phyloP scores from a whole-genome alignment of 257 asterid genomes.

The Nicotiana obtusifolia region DNA sequence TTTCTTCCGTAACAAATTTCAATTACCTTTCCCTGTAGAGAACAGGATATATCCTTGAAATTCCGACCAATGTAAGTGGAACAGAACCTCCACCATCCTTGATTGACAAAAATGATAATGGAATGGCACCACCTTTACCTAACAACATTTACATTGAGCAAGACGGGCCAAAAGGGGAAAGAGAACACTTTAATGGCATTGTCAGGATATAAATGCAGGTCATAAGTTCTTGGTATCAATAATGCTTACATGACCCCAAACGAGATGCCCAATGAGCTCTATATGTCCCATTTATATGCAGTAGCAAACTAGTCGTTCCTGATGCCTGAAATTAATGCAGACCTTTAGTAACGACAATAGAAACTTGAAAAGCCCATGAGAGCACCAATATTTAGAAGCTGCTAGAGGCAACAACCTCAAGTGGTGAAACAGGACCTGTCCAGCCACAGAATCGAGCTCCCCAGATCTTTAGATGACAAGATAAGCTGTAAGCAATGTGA shows the following conservation, averaged over 20 bases:
- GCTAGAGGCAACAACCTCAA: slow-evolving; percentile 51
- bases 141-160: slow-evolving; percentile 19
- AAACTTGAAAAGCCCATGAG: not conserved
- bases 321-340: slow-evolving; percentile 51
- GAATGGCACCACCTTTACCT: slow-evolving; percentile 65
- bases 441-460: slow-evolving; percentile 93
- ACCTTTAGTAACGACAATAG: slow-evolving; percentile 16
- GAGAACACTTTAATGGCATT: slow-evolving; percentile 15
- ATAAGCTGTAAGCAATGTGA: slow-evolving; percentile 50
- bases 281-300: slow-evolving; percentile 87
- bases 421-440: slow-evolving; percentile 78
- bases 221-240: not conserved
- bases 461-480: slow-evolving; percentile 76
- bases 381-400: not conserved
- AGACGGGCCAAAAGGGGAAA: slow-evolving; percentile 14
- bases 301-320: slow-evolving; percentile 38
- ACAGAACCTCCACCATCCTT: slow-evolving; percentile 80
- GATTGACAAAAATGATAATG: slow-evolving; percentile 84
- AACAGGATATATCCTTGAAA: slow-evolving; percentile 80
- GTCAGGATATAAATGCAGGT: slow-evolving; percentile 1
- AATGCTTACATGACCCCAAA: slow-evolving; percentile 78
- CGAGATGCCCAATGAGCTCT: slow-evolving; percentile 98
- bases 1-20: not conserved
- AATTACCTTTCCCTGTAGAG: slow-evolving; percentile 84
- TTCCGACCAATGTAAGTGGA: slow-evolving; percentile 75